Evolutionary conservation across 495 filamentous ascomycete species (phyloP).

Genomic region (Penicillium chermesinum): DNA sequence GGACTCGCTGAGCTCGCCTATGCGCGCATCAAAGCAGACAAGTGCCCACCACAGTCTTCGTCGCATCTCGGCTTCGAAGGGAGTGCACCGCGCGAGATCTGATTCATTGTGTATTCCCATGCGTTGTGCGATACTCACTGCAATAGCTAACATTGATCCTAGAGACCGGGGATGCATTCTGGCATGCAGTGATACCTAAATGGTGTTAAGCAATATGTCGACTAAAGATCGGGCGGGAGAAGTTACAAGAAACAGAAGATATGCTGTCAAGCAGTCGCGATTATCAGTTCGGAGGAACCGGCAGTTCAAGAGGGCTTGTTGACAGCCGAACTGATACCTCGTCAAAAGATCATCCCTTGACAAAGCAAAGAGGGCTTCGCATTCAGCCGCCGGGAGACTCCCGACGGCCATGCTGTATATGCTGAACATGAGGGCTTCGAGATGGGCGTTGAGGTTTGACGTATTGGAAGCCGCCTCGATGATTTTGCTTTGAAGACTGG

Average conservation of each 20-base stretch:
- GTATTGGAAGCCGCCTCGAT: slow-evolving; percentile 32
- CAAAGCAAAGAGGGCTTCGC: slow-evolving; percentile 34
- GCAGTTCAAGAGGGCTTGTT: slow-evolving; percentile 49
- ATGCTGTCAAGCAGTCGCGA: slow-evolving; percentile 53
- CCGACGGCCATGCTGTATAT: slow-evolving; percentile 50
- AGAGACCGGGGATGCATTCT: slow-evolving; percentile 47
- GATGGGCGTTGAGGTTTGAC: slow-evolving; percentile 10
- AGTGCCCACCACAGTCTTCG: slow-evolving; percentile 59
- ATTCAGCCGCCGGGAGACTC: slow-evolving; percentile 42
- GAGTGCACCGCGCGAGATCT: slow-evolving; percentile 18
- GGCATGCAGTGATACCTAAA: slow-evolving; percentile 46
- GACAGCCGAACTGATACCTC: slow-evolving; percentile 48
- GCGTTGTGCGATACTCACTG: slow-evolving; percentile 50
- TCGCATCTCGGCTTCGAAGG: slow-evolving; percentile 53
- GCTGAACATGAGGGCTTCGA: slow-evolving; percentile 49
- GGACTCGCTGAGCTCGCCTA: slow-evolving; percentile 40
- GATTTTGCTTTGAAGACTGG: slow-evolving; percentile 43
- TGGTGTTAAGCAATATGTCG: background rate
- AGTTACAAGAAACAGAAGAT: slow-evolving; percentile 56
- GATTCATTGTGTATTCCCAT: slow-evolving; percentile 50
- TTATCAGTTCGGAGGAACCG: slow-evolving; percentile 41
- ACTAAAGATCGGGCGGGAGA: background rate
- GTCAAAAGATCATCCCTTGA: slow-evolving; percentile 41
- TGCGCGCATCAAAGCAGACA: slow-evolving; percentile 46
- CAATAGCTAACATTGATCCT: slow-evolving; percentile 48